phyloP scores from a whole-genome alignment of 2,329 filamentous ascomycete genomes.

The Colletotrichum siamense region DNA sequence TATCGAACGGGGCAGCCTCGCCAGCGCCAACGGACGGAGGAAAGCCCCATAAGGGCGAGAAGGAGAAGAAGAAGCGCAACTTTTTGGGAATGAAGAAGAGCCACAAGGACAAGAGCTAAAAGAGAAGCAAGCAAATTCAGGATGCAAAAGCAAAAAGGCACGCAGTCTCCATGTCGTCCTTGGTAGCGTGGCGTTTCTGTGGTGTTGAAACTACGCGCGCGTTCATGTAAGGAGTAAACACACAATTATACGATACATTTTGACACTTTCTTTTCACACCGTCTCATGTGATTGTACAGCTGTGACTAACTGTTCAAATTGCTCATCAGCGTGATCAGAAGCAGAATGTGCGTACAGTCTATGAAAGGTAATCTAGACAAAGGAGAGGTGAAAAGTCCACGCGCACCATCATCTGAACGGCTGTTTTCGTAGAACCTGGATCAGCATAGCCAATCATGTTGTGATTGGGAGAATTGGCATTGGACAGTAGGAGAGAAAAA shows the following conservation, averaged over 20 bases:
- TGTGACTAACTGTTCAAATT: background rate
- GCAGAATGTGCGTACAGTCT: background rate
- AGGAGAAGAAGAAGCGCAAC: constrained; percentile 68
- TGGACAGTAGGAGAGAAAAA: fast-evolving
- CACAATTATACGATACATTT: background rate
- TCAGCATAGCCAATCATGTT: background rate
- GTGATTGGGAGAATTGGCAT: background rate
- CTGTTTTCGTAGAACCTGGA: background rate
- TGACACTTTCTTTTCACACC: background rate
- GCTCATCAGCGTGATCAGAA: background rate
- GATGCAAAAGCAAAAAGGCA: background rate
- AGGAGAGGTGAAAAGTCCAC: background rate
- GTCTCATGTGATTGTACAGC: background rate
- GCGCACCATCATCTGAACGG: background rate
- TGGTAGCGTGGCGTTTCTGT: constrained; percentile 8
- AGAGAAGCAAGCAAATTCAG: background rate
- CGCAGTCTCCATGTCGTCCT: background rate
- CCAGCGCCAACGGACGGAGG: constrained; percentile 33
- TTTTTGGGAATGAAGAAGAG: constrained; percentile 66
- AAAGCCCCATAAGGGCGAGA: constrained; percentile 59
- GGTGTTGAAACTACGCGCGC: background rate
- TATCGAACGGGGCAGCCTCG: constrained; percentile 19
- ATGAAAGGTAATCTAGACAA: background rate
- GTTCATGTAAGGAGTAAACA: background rate
- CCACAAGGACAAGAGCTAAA: constrained; percentile 21